Base-by-base conservation (phyloP, 495 filamentous ascomycete species). In the Polyplosphaeria fusca region DNA sequence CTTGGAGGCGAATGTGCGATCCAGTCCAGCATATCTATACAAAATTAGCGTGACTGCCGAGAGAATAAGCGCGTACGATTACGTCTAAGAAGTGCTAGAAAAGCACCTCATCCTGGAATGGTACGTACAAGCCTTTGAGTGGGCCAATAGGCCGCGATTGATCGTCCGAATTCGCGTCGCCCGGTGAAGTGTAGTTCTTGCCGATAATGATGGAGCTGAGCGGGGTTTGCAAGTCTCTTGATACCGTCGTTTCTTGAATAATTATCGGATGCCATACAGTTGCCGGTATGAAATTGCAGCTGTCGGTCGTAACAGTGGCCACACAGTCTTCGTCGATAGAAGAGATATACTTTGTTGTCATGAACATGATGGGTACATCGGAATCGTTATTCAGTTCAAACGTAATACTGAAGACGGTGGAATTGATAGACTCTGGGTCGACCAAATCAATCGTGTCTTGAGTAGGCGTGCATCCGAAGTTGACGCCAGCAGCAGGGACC, bases 251-350 rank as follows among this genome's bases (percentile, higher is more conserved):
- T 22, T 58, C 38, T 1, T 37, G 47, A 20, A 63, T 63, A 5
- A 42, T 27, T 16, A 63, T 47, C 13, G 47, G 42, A 30, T 63
- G 58, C 43, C 35, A 51, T 2, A 54, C 25, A 3, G 48, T 63
- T n/a, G 60, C 60, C 19, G 60, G 47, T n/a, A 63, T 54, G 1
- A 63, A 35, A 25, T 49, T 53, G 48, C 60, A 58, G 7, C 14
- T 49, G 9, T 63, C 60, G 9, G 60, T 58, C 4, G 47, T 58
- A 7, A 63, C 19, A 11, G 52, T 58, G 12, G 27, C 60, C 2
- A 49, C 24, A 25, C 60, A 63, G 13, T 37, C 11, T 1, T 26
- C 54, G 23, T 47, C 42, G 5, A 63, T 35, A 5, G 47, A 26
- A 2, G 47, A 52, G 30, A 63, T 20, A 18, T 48, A 58, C 19